phyloP scores from a whole-genome alignment of 176 grass and related monocot genomes.

The Phoenix dactylifera region DNA sequence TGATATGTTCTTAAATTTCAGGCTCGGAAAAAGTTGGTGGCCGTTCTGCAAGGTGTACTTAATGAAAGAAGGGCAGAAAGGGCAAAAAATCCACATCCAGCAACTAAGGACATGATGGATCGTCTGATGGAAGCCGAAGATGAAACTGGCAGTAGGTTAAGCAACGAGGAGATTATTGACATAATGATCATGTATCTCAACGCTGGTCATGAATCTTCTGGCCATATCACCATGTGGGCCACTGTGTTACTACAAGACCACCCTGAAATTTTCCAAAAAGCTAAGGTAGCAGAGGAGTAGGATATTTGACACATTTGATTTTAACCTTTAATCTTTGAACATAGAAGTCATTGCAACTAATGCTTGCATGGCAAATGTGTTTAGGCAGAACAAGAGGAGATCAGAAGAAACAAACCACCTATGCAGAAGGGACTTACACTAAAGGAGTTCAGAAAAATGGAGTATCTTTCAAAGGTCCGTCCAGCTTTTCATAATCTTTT shows the following conservation, averaged over 20 bases:
- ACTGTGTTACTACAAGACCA: conserved; percentile 81
- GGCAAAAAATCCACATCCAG: not conserved
- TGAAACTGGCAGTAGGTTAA: conserved; percentile 48
- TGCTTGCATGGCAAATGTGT: not conserved
- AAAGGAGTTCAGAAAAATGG: conserved; percentile 87
- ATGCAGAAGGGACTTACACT: conserved; percentile 56
- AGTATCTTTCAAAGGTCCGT: conserved; percentile 74
- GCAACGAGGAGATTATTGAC: conserved; percentile 75
- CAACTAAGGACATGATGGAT: conserved; percentile 80
- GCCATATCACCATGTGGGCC: conserved; percentile 97
- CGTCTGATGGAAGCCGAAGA: conserved; percentile 44
- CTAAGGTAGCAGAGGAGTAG: conserved; percentile 34
- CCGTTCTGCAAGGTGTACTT: conserved; percentile 52
- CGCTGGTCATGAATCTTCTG: conserved; percentile 88
- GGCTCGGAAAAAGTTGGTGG: conserved; percentile 47
- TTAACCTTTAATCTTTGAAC: no score
- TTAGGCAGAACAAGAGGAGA: conserved; percentile 84
- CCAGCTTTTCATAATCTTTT: not conserved
- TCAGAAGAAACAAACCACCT: conserved; percentile 45
- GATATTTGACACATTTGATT: no score
- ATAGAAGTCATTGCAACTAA: no score
- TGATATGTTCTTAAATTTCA: not conserved
- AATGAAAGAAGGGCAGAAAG: conserved; percentile 26
- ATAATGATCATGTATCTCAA: conserved; percentile 89
- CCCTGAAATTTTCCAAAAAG: conserved; percentile 46